Evolutionary conservation across 192 early-diverging fungal genomes (phyloP), one percentile per base, ranked within the genome.

Genomic region (Coemansia sp.): DNA sequence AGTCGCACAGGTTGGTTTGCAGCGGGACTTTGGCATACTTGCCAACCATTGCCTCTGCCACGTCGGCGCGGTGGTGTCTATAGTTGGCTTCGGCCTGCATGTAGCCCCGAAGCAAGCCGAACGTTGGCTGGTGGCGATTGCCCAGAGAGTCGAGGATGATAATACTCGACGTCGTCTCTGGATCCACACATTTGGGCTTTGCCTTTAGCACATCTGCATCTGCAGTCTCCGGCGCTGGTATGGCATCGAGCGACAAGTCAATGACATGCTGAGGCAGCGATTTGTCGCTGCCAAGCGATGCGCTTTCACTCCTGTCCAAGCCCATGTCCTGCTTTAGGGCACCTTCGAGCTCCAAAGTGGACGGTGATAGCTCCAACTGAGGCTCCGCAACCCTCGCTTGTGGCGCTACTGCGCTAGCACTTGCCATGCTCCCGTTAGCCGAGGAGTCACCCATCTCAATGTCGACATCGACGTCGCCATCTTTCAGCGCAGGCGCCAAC

Each of bases 1-100:
- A 96, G 71, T 96, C 94, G 60, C 88, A 92, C 66, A 84, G 71
- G 65, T 96, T 96, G 56, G 79, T 64, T 58, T 96, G 94, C 23
- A 79, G 59, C 16, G 92, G 92, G 18, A 88, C 85, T 79, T 90
- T 90, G 58, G 86, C 90, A 51, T 90, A 85, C 59, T 72, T 84
- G 9, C 85, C 83, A 1, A 75, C 26, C 2, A 23, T 63, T 20
- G 60, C 71, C 9, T 71, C 62, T 5, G 48, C 34, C 43, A 83
- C 58, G 0, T 83, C 66, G 18, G 82, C 62, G 33, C 8, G n/a
- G 0, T 72, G 38, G 56, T 88, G 88, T 14, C 80, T 73, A 11
- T 79, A 70, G 13, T 39, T 55, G 46, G 90, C 90, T 73, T 90
- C 87, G 0, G 57, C 56, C 3, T 59, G 73, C 50, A 88, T 76